Conservation (phyloP, 805 yeast genomes). For the Soucietia sequanensis region DNA sequence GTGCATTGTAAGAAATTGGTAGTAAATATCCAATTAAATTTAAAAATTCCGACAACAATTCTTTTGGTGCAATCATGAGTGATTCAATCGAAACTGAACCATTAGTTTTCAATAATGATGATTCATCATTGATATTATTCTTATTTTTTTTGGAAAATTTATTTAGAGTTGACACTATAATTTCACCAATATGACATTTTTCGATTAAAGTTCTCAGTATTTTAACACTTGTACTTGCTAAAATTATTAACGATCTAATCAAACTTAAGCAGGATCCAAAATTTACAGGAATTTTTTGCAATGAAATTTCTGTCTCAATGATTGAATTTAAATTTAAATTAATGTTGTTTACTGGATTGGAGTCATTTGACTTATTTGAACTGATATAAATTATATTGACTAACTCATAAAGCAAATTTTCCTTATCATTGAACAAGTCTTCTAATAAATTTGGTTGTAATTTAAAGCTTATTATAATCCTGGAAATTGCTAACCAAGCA, state of each 20-base stretch:
- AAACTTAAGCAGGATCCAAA: slow-evolving; percentile 42
- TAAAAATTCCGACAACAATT: slow-evolving; percentile 54
- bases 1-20: slow-evolving; percentile 44
- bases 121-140: slow-evolving; percentile 1
- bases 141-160: slow-evolving; percentile 41
- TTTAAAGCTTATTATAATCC: slow-evolving; percentile 52
- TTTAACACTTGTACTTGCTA: slow-evolving; percentile 43
- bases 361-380: slow-evolving; percentile 19
- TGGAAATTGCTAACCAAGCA: slow-evolving; percentile 63
- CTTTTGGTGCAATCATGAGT: slow-evolving; percentile 70
- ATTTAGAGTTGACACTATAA: slow-evolving; percentile 49
- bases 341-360: not conserved
- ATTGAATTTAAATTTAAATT: not conserved
- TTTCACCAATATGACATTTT: slow-evolving; percentile 47
- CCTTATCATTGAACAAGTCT: slow-evolving; percentile 30
- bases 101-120: slow-evolving; percentile 6
- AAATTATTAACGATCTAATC: slow-evolving; percentile 45
- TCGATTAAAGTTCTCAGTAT: slow-evolving; percentile 42
- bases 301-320: too few relatives aligned
- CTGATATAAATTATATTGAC: slow-evolving; percentile 22
- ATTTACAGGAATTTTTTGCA: slow-evolving; percentile 19
- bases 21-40: slow-evolving; percentile 55
- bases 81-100: slow-evolving; percentile 57
- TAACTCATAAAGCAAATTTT: slow-evolving; percentile 19
- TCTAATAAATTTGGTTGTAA: slow-evolving; percentile 44